Percentiles rank a stretch among this genome's conserved stretches.
Conservation (phyloP, 768 basidiomycete genomes). For the Podaxis carcinomalis region DNA sequence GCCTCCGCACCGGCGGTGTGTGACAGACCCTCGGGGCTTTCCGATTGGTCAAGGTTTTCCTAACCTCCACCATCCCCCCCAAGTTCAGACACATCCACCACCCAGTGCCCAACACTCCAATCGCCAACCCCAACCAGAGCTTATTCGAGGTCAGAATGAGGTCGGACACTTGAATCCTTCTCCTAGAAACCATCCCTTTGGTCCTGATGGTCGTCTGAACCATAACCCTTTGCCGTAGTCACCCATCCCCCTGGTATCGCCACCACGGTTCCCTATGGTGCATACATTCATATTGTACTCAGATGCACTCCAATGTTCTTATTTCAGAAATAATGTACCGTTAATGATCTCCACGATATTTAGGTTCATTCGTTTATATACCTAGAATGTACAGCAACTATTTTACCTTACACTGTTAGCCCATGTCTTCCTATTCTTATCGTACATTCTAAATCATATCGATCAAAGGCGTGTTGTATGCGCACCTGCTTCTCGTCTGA, state of each 20-base stretch:
- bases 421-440: slow-evolving; percentile 8
- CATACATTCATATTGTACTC: background rate
- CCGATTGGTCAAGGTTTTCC: slow-evolving; percentile 43
- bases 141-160: slow-evolving; percentile 33
- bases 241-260: slow-evolving; percentile 5
- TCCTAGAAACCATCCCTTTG: slow-evolving; percentile 34
- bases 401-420: slow-evolving; percentile 8
- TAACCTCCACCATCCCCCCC: slow-evolving; percentile 43
- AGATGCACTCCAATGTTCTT: background rate
- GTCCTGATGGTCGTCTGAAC: slow-evolving; percentile 44
- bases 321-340: slow-evolving; percentile 8
- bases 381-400: slow-evolving; percentile 16
- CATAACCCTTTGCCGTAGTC: slow-evolving; percentile 34
- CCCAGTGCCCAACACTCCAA: background rate
- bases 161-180: slow-evolving; percentile 23
- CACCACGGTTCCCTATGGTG: background rate
- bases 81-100: slow-evolving; percentile 30
- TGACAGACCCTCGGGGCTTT: slow-evolving; percentile 54
- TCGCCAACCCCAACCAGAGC: slow-evolving; percentile 40
- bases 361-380: slow-evolving; percentile 14
- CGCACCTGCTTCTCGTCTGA: background rate
- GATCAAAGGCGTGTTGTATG: background rate
- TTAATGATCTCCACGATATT: background rate
- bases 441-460: slow-evolving; percentile 1
- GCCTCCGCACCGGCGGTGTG: slow-evolving; percentile 46